Percentiles rank a stretch among this genome's conserved stretches.
These are phyloP conservation scores for Musa balbisiana DNA, from an alignment of 202 grass and related monocot species.

Conservation along the genomic window DNA sequence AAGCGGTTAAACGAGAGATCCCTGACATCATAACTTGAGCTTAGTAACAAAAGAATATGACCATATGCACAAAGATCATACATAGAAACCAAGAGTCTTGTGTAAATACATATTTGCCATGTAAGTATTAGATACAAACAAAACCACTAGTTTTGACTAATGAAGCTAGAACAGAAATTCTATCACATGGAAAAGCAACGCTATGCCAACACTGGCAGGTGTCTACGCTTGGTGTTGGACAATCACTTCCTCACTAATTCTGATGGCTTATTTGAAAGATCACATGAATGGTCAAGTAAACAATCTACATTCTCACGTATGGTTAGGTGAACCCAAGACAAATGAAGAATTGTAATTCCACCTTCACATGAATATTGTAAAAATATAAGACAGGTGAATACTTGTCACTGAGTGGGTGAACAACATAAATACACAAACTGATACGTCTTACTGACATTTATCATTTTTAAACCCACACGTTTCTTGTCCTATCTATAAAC, in stretches of 20 bases:
- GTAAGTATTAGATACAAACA: background rate
- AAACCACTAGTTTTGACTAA: background rate
- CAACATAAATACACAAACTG: background rate
- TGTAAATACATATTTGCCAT: background rate
- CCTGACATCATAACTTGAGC: constrained; percentile 40
- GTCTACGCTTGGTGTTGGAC: background rate
- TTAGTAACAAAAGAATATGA: background rate
- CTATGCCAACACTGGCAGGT: background rate
- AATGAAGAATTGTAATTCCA: background rate
- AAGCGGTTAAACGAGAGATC: constrained; percentile 86
- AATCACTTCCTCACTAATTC: background rate
- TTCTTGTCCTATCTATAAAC: no score
- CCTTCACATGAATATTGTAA: background rate
- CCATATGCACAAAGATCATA: background rate
- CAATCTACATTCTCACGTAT: background rate
- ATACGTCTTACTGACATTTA: background rate
- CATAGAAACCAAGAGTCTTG: background rate
- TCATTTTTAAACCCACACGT: background rate
- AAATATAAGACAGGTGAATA: background rate
- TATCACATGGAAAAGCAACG: background rate
- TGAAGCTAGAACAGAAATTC: background rate
- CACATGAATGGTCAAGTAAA: background rate
- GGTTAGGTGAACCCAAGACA: background rate
- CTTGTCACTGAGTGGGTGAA: background rate
- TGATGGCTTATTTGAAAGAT: background rate